Conservation (phyloP, 805 yeast genomes). For the Sungouiella blattae region DNA sequence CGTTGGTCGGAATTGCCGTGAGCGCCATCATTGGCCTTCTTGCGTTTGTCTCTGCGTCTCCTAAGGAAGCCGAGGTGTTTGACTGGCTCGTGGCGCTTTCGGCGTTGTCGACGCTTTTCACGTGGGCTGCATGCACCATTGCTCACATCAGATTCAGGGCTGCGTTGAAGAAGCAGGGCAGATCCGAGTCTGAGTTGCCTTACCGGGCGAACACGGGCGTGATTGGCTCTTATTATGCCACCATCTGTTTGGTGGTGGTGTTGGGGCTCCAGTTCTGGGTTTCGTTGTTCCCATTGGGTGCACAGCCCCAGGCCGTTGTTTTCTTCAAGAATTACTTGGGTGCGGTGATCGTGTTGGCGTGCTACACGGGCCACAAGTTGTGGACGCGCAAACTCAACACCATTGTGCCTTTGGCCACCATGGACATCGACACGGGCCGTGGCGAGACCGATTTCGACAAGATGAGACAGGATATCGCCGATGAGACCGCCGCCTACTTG, state of each 20-base stretch:
- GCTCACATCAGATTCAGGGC: conserved; percentile 40
- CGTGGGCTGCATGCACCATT: conserved; percentile 40
- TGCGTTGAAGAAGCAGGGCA: conserved; percentile 39
- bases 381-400: conserved; percentile 18
- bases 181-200: conserved; percentile 47
- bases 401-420: conserved; percentile 17
- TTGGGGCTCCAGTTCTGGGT: conserved; percentile 27
- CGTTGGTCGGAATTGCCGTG: conserved; percentile 33
- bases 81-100: conserved; percentile 41
- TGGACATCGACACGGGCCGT: conserved; percentile 27
- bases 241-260: conserved; percentile 19
- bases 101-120: conserved; percentile 40
- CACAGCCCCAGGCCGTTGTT: conserved; percentile 15
- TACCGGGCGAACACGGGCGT: conserved; percentile 49
- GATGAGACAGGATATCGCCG: conserved; percentile 19
- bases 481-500: conserved; percentile 13
- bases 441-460: conserved; percentile 20
- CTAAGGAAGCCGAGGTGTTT: conserved; percentile 33
- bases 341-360: conserved; percentile 19
- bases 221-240: conserved; percentile 24
- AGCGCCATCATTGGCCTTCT: conserved; percentile 34
- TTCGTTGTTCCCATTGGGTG: conserved; percentile 24
- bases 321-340: conserved; percentile 27
- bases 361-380: conserved; percentile 23
- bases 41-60: conserved; percentile 40